Base-by-base conservation (phyloP, 1,284 basidiomycete genomes). In the Ceratobasidium theobromae region DNA sequence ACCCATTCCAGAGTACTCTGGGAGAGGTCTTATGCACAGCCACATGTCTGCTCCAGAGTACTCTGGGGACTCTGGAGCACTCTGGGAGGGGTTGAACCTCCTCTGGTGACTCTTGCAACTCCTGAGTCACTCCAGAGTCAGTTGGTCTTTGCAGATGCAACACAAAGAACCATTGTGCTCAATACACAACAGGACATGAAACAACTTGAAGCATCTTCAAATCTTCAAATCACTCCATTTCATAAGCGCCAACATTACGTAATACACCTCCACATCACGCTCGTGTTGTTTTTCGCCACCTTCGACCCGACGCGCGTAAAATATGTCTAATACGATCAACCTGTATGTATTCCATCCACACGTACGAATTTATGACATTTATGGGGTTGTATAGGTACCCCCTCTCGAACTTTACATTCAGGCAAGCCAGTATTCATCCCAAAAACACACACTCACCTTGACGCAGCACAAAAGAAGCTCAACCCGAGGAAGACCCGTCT, bases 401-500 rank as follows among this genome's bases (percentile, higher is more conserved):
- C 0, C 80, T 93, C n/a, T 91, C 90, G 38, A 91, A 93, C 73
- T 93, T 91, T 74, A 93, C 91, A 11, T 93, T 93, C 78, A 92
- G 91, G 84, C 84, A 30, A 9, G 76, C 68, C n/a, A n/a, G n/a
- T 35, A 40, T 18, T 38, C n/a, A 14, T 18, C 23, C 27, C 16
- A 55, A 55, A 27, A 28, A 30, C 21, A 33, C 25, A 5, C 18
- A 55, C n/a, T 28, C 30, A 28, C 54, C 14, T 8, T 43, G 28
- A 33, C 46, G 3, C 57, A 23, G 91, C 76, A 93, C 91, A 33
- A 95, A 95, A 75, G 94, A 96, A 73, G 86, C 92, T 0, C 95
- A 98, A 75, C 93, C 94, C 4, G 96, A 98, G 74, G 96, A 98
- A 75, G 95, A 98, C 73, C 91, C 93, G 0, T 96, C 93, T 0